phyloP scores from a whole-genome alignment of 495 filamentous ascomycete genomes.

The Stereocaulon alpinum region DNA sequence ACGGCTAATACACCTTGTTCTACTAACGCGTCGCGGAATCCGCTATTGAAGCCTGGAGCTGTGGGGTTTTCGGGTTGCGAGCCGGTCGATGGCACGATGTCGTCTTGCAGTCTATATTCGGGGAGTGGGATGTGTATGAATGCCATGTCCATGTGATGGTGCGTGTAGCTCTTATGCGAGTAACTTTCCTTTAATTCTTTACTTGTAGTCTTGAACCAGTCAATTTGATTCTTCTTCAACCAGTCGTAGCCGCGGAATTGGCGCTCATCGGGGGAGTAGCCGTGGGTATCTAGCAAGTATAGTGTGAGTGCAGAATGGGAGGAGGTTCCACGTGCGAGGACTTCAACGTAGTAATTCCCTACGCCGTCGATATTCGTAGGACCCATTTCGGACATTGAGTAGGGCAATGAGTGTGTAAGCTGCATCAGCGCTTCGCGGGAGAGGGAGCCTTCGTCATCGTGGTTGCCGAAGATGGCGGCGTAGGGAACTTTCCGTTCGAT shows the following conservation, averaged over 20 bases:
- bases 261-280: constrained; percentile 82
- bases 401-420: constrained; percentile 75
- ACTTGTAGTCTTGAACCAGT: constrained; percentile 79
- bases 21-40: constrained; percentile 76
- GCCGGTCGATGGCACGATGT: constrained; percentile 46
- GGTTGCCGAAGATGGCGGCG: constrained; percentile 91
- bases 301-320: constrained; percentile 74
- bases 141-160: constrained; percentile 89
- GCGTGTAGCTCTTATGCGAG: constrained; percentile 67
- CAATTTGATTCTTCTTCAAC: constrained; percentile 86
- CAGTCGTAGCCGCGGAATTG: constrained; percentile 87
- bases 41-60: constrained; percentile 77
- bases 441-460: constrained; percentile 87
- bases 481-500: constrained; percentile 84
- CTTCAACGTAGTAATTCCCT: constrained; percentile 90
- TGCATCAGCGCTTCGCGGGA: constrained; percentile 69
- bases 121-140: constrained; percentile 97
- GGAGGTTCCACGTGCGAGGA: constrained; percentile 67
- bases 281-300: constrained; percentile 88
- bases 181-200: constrained; percentile 52
- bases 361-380: constrained; percentile 77
- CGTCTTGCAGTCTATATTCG: constrained; percentile 54
- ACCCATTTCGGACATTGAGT: constrained; percentile 73
- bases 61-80: constrained; percentile 66
- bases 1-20: constrained; percentile 78